These are phyloP conservation scores for Russula compacta DNA, from an alignment of 768 basidiomycete genomes.

Conservation along the genomic window DNA sequence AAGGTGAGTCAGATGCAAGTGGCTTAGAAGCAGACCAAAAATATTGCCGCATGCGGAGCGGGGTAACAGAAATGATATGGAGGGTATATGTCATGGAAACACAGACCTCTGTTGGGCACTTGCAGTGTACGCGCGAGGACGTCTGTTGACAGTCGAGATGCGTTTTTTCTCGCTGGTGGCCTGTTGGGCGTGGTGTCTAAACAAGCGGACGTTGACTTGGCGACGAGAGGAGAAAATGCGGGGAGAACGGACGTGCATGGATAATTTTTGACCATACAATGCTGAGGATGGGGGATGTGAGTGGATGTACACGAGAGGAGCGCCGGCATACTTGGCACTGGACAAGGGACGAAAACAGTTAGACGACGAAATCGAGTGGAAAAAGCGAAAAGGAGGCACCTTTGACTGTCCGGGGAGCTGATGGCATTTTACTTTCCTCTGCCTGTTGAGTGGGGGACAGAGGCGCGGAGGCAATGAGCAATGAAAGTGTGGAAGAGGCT, in stretches of 20 bases:
- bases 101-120: constrained; percentile 37
- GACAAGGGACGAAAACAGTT: neutral
- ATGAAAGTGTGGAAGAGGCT: constrained; percentile 9
- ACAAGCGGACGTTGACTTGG: constrained; percentile 18
- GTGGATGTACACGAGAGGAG: neutral
- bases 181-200: constrained; percentile 72
- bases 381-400: constrained; percentile 6
- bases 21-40: neutral
- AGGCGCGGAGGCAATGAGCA: constrained; percentile 6
- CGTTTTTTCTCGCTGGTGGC: constrained; percentile 82
- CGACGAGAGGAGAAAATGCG: constrained; percentile 18
- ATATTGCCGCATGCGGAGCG: neutral
- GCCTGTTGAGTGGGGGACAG: constrained; percentile 32
- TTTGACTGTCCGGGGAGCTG: constrained; percentile 56
- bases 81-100: constrained; percentile 17
- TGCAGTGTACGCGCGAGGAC: constrained; percentile 55
- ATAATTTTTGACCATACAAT: constrained; percentile 81
- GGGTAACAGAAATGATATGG: neutral
- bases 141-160: constrained; percentile 42
- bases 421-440: constrained; percentile 85
- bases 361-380: neutral
- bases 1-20: neutral
- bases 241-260: constrained; percentile 72
- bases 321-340: constrained; percentile 21
- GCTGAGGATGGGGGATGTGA: constrained; percentile 34